phyloP scores from a whole-genome alignment of 1,284 basidiomycete genomes.

The Cutaneotrichosporon cyanovorans region DNA sequence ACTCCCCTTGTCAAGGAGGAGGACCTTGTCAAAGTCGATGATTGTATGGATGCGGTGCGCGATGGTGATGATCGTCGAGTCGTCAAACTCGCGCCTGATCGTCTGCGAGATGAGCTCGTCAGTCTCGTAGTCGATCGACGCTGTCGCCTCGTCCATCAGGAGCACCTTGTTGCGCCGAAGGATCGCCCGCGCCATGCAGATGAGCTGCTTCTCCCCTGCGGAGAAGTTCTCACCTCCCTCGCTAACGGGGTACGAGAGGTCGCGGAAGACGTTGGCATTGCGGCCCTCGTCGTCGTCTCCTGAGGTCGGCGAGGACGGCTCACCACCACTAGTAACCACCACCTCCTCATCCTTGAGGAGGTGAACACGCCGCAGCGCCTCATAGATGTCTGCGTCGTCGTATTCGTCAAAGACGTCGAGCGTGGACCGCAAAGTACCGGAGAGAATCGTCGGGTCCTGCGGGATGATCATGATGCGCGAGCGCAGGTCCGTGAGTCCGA shows the following conservation, averaged over 20 bases:
- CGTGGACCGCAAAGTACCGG: conserved; percentile 74
- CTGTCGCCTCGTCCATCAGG: conserved; percentile 75
- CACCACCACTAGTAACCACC: conserved; percentile 44
- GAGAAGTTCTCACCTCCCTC: conserved; percentile 81
- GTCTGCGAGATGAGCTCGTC: conserved; percentile 49
- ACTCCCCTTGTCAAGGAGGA: conserved; percentile 50
- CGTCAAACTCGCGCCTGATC: conserved; percentile 51
- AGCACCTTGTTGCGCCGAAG: conserved; percentile 65
- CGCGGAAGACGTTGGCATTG: conserved; percentile 77
- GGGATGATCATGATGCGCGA: conserved; percentile 80
- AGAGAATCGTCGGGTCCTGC: conserved; percentile 85
- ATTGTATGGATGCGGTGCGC: conserved; percentile 62
- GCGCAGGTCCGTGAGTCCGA: conserved; percentile 82
- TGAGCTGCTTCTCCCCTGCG: conserved; percentile 74
- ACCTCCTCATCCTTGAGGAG: conserved; percentile 51
- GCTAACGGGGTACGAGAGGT: conserved; percentile 68
- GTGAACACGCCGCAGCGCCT: conserved; percentile 79
- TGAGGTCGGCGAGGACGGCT: conserved; percentile 43
- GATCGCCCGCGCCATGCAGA: conserved; percentile 78
- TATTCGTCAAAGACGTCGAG: conserved; percentile 89
- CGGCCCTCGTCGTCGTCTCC: conserved; percentile 43
- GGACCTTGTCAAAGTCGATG: conserved; percentile 78
- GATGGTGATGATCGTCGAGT: conserved; percentile 54
- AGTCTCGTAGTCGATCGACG: conserved; percentile 54
- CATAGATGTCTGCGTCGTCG: conserved; percentile 74